Evolutionary conservation across 2,329 filamentous ascomycete genomes (phyloP).

Genomic region (Magnaporthiopsis rhizophila): DNA sequence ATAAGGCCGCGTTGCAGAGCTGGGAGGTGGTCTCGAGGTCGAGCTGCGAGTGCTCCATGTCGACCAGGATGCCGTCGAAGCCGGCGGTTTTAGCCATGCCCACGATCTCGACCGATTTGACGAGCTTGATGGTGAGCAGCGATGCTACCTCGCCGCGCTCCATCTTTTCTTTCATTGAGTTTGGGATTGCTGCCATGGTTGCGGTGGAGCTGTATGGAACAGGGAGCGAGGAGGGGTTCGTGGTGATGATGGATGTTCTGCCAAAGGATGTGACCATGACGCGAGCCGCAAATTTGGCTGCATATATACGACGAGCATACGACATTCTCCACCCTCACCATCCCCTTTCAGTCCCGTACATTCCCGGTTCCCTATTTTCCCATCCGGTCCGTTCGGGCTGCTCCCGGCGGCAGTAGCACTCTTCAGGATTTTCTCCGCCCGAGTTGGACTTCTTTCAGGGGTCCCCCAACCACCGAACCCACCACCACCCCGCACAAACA

Average conservation of each 20-base stretch:
- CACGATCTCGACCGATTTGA: slow-evolving; percentile 25
- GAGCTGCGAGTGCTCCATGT: slow-evolving; percentile 35
- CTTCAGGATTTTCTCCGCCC: background rate
- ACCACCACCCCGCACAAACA: background rate
- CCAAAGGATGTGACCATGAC: background rate
- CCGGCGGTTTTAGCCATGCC: slow-evolving; percentile 32
- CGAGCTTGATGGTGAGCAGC: slow-evolving; percentile 20
- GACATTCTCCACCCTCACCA: background rate
- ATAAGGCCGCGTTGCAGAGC: slow-evolving; percentile 29
- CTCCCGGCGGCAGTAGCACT: too few relatives aligned
- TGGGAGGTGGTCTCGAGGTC: slow-evolving; percentile 27
- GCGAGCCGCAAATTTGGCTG: background rate
- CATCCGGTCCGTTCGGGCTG: background rate
- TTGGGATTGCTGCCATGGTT: background rate
- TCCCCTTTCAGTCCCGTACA: background rate
- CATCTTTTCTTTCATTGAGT: slow-evolving; percentile 1
- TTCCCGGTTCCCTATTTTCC: background rate
- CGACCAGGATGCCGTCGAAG: slow-evolving; percentile 32
- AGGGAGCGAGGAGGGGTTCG: background rate
- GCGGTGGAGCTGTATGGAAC: too few relatives aligned
- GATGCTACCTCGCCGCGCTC: background rate
- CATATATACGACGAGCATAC: background rate
- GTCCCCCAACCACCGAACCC: background rate
- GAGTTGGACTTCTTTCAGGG: background rate
- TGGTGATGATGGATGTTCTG: background rate